Conservation (phyloP, 2,329 filamentous ascomycete species). For the Colletotrichum ledebouriae region DNA sequence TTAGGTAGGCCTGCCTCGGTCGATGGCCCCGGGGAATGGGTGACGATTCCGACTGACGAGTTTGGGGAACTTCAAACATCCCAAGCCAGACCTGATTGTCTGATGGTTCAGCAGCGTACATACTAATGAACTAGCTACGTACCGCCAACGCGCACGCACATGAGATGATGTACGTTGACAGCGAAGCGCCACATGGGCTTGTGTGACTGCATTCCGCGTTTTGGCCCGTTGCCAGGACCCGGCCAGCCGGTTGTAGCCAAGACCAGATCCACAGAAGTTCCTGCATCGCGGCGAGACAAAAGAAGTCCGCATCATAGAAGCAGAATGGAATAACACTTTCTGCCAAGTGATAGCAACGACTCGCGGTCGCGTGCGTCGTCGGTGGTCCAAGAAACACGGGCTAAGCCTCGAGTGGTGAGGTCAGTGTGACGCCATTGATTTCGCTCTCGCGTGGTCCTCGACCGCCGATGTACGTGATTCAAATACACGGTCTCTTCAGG, state of each 20-base stretch:
- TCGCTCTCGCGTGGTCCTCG: background rate
- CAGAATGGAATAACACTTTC: background rate
- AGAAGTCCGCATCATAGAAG: background rate
- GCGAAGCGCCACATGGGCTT: too few species aligned
- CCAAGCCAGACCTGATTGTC: too few species aligned
- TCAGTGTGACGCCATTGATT: conserved; percentile 33
- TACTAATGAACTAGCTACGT: too few species aligned
- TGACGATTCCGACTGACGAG: too few species aligned
- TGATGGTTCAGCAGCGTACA: too few species aligned
- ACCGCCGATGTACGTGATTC: background rate
- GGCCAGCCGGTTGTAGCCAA: background rate
- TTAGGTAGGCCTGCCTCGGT: too few species aligned
- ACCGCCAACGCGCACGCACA: too few species aligned
- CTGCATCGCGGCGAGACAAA: background rate
- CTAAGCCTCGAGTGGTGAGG: conserved; percentile 30
- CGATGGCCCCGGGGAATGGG: too few species aligned
- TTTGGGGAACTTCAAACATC: too few species aligned
- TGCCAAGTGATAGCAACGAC: background rate
- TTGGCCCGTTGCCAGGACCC: too few species aligned
- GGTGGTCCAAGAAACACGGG: background rate
- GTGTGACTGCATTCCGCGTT: too few species aligned
- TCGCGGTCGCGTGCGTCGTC: conserved; percentile 6
- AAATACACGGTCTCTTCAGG: conserved; percentile 5
- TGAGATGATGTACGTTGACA: too few species aligned
- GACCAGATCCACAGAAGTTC: background rate